Evolutionary conservation across 257 asterid species (phyloP).

Genomic region (Prunella vulgaris): DNA sequence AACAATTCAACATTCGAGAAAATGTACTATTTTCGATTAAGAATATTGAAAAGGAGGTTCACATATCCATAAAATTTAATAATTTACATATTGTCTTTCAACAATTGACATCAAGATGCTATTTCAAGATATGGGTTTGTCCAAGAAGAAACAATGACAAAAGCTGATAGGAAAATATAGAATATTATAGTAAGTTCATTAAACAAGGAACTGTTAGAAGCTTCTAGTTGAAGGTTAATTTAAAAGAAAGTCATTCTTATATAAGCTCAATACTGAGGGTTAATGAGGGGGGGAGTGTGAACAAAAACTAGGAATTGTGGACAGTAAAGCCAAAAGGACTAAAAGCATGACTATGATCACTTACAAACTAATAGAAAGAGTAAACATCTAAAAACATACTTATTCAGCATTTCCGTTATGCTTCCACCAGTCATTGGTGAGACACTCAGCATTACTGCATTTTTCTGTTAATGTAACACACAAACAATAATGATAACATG

Average conservation of each 20-base stretch:
- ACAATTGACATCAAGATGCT: neutral
- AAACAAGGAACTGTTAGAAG: neutral
- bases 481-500: conserved; percentile 6
- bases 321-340: conserved; percentile 1
- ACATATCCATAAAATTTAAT: neutral
- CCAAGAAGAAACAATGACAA: neutral
- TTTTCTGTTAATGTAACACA: conserved; percentile 61
- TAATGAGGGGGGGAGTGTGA: neutral
- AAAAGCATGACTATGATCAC: conserved; percentile 4
- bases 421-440: conserved; percentile 69
- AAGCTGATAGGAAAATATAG: neutral
- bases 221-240: neutral
- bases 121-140: neutral
- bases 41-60: neutral
- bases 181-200: neutral
- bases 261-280: neutral
- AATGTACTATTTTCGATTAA: neutral
- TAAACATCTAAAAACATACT: conserved; percentile 46
- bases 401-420: conserved; percentile 69
- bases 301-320: conserved; percentile 4
- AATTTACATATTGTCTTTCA: neutral
- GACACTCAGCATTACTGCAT: conserved; percentile 73
- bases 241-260: neutral
- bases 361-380: conserved; percentile 9
- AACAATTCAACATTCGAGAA: conserved; percentile 4